A percentile compares a stretch with the other conserved stretches of the same genome.
These are phyloP conservation scores for Aspergillaceae sp. DNA, from an alignment of 2,329 filamentous ascomycete genomes.

Conservation along the genomic window DNA sequence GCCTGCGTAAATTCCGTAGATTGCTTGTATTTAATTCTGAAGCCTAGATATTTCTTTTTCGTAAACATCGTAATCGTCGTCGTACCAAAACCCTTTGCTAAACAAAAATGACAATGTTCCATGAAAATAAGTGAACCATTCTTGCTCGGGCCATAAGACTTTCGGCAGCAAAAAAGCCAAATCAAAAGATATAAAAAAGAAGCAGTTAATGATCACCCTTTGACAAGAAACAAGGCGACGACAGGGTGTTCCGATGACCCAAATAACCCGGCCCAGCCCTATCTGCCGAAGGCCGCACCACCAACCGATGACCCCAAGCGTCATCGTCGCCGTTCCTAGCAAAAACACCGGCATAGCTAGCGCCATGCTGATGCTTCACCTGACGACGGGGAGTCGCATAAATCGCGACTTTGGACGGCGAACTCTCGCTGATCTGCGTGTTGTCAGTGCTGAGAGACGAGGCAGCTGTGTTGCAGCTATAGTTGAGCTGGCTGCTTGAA, in stretches of 20 bases:
- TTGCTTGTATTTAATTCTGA: not conserved
- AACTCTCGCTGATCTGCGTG: slow-evolving; percentile 1
- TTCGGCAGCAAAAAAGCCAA: not conserved
- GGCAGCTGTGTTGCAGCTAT: slow-evolving; percentile 1
- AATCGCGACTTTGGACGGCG: slow-evolving; percentile 2
- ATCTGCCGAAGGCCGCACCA: slow-evolving; percentile 4
- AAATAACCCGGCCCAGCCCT: slow-evolving; percentile 3
- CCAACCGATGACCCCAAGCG: slow-evolving; percentile 8
- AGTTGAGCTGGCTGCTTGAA: not conserved
- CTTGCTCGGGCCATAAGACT: not conserved
- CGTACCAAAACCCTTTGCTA: not conserved
- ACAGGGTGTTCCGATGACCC: slow-evolving; percentile 15
- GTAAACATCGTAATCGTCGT: not conserved
- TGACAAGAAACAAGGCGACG: slow-evolving; percentile 14
- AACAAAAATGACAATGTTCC: not conserved
- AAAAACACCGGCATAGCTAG: not conserved
- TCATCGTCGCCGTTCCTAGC: slow-evolving; percentile 1
- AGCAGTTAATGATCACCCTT: not conserved
- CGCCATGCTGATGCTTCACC: slow-evolving; percentile 2
- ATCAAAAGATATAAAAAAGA: not conserved
- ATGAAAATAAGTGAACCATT: not conserved
- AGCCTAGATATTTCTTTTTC: not conserved
- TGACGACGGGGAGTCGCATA: slow-evolving; percentile 10
- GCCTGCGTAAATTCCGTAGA: too few species aligned
- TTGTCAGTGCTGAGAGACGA: slow-evolving; percentile 2